Base-by-base conservation (phyloP, 257 asterid genomes). In the Ocimum tenuiflorum region DNA sequence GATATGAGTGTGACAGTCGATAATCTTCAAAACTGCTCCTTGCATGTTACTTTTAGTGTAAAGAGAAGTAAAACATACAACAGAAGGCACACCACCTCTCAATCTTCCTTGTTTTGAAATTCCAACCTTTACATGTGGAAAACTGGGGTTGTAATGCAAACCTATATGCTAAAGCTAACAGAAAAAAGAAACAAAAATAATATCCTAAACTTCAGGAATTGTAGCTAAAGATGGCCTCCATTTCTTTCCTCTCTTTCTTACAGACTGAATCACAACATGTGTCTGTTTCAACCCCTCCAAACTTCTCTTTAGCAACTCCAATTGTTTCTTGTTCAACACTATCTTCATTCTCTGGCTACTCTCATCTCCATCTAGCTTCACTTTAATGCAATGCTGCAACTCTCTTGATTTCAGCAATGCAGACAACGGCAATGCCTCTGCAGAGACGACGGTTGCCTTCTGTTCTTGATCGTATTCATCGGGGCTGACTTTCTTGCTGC, bases 141-240 rank as follows among this genome's bases (percentile, higher is more conserved):
- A 47, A 67, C 51, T 11, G 60, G 74, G 78, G 75, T 51, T 66
- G 75, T 67, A 18, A 62, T 10, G 48, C 59, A 60, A 10, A 15
- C 1, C 75, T 19, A 49, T 48, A 50, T 19, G n/a, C 23, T 1
- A 6, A 69, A 39, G 24, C 31, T 20, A 41, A 4, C 15, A 6
- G n/a, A n/a, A n/a, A 2, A 22, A 45, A 31, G 15, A 49, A 42
- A 45, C 52, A 18, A 33, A 17, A n/a, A 41, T 0, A 2, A 14
- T 8, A 19, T 35, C 60, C 54, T 66, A 77, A 20, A 73, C 63
- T 63, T 81, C 87, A 0, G 85, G 87, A 60, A 81, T 80, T 18
- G 87, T 75, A 61, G 77, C 83, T 67, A 83, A 76, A 66, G 78
- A 79, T 4, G 88, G 84, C 72, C 74, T 78, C 91, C 91, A 83